These are phyloP conservation scores for Thelonectria rubi DNA, from an alignment of 2,329 filamentous ascomycete genomes.

Conservation along the genomic window DNA sequence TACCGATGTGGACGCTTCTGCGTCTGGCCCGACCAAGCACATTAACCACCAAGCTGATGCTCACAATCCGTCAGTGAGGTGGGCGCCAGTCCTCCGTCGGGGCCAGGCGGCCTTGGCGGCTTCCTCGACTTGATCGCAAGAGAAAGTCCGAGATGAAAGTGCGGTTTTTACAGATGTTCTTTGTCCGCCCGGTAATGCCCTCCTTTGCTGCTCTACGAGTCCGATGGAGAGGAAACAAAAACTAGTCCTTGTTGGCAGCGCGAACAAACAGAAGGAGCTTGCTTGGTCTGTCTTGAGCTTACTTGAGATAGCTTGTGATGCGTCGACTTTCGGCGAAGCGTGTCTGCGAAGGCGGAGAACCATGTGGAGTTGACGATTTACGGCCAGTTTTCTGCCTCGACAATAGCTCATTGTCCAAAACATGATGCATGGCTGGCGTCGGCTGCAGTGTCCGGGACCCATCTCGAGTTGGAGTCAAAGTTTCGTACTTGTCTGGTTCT, in stretches of 20 bases:
- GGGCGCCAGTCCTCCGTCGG: conserved; percentile 59
- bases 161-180: conserved; percentile 96
- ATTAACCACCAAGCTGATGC: conserved; percentile 61
- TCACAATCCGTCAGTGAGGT: conserved; percentile 51
- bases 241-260: conserved; percentile 90
- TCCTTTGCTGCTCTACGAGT: conserved; percentile 57
- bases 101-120: conserved; percentile 43
- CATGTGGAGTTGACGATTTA: conserved; percentile 25
- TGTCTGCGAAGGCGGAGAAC: conserved; percentile 34
- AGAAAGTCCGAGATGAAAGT: conserved; percentile 61
- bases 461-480: conserved; percentile 95
- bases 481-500: conserved; percentile 81
- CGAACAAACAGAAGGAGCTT: conserved; percentile 78
- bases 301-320: conserved; percentile 23
- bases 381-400: conserved; percentile 26
- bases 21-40: conserved; percentile 65
- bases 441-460: conserved; percentile 70
- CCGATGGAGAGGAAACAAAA: conserved; percentile 86
- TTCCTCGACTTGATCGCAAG: conserved; percentile 60
- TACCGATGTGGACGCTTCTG: conserved; percentile 54
- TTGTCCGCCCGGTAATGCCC: conserved; percentile 83
- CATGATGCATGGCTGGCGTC: conserved; percentile 21
- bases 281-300: conserved; percentile 29
- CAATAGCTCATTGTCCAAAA: conserved; percentile 15
- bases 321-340: conserved; percentile 27